These are phyloP conservation scores for Mortierella sp. DNA, from an alignment of 371 early-diverging fungal genomes.

Conservation along the genomic window DNA sequence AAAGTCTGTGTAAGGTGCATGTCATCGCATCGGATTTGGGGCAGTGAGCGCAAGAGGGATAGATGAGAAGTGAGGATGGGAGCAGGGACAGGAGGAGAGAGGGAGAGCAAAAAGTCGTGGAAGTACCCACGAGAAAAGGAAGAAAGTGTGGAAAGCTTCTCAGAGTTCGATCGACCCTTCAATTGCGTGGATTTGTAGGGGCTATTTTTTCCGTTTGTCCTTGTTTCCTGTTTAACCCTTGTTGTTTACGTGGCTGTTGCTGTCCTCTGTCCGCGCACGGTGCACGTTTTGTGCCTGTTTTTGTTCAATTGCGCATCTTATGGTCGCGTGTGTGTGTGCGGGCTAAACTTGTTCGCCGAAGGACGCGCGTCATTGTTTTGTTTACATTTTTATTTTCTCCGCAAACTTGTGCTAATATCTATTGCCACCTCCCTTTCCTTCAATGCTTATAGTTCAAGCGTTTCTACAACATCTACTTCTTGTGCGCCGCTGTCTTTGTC, in stretches of 20 bases:
- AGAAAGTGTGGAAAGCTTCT: neutral
- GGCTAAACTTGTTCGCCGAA: neutral
- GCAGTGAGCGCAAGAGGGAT: too few relatives aligned
- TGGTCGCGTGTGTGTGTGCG: neutral
- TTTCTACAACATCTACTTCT: conserved; percentile 88
- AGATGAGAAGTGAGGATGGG: neutral
- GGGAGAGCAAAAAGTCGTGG: neutral
- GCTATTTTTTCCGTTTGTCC: neutral
- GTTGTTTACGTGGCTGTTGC: too few relatives aligned
- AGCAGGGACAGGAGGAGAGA: neutral
- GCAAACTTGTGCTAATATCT: neutral
- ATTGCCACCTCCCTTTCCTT: conserved; percentile 13
- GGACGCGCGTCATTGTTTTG: conserved; percentile 2
- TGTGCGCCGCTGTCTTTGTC: conserved; percentile 76
- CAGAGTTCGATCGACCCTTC: neutral
- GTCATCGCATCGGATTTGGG: neutral
- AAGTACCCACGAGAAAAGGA: neutral
- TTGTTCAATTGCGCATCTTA: conserved; percentile 5
- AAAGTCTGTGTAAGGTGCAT: neutral
- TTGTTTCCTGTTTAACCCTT: neutral
- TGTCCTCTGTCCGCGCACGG: neutral
- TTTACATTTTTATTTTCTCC: neutral
- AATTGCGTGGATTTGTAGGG: neutral
- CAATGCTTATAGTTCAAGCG: conserved; percentile 77
- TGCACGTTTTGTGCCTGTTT: conserved; percentile 8